Evolutionary conservation across 2,329 filamentous ascomycete genomes (phyloP).

Genomic region (Helminthosporium solani): DNA sequence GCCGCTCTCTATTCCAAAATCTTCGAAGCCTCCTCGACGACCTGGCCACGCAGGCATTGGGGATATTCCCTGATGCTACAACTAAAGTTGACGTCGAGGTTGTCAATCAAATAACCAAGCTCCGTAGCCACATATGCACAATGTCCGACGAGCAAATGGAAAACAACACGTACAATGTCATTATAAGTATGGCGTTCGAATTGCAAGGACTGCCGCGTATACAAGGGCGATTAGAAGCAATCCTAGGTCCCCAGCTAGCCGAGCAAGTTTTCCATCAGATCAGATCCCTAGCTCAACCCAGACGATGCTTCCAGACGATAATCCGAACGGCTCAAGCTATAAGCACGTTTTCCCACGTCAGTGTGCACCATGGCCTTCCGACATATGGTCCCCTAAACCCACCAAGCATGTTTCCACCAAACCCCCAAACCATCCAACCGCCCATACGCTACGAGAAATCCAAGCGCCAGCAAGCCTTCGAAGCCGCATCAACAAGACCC

Average conservation of each 20-base stretch:
- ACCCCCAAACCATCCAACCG: neutral
- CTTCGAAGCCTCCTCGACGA: neutral
- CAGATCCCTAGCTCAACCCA: constrained; percentile 9
- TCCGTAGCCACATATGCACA: neutral
- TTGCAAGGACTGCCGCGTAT: neutral
- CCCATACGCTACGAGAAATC: neutral
- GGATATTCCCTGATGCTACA: neutral
- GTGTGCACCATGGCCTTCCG: neutral
- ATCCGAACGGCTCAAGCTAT: constrained; percentile 2
- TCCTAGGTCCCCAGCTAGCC: constrained; percentile 10
- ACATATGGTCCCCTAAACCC: neutral
- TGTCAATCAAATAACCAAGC: neutral
- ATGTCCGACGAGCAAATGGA: neutral
- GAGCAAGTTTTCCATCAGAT: constrained; percentile 11
- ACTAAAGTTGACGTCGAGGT: neutral
- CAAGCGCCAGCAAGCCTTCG: neutral
- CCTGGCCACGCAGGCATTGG: neutral
- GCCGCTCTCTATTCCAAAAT: neutral
- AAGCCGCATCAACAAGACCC: neutral
- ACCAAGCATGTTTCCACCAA: neutral
- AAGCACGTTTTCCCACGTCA: neutral
- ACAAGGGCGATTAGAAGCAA: neutral
- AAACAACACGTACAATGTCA: neutral
- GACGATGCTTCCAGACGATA: constrained; percentile 9
- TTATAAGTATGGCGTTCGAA: constrained; percentile 1